These are phyloP conservation scores for Actinomortierella wolfii DNA, from an alignment of 371 early-diverging fungal genomes.

Conservation along the genomic window DNA sequence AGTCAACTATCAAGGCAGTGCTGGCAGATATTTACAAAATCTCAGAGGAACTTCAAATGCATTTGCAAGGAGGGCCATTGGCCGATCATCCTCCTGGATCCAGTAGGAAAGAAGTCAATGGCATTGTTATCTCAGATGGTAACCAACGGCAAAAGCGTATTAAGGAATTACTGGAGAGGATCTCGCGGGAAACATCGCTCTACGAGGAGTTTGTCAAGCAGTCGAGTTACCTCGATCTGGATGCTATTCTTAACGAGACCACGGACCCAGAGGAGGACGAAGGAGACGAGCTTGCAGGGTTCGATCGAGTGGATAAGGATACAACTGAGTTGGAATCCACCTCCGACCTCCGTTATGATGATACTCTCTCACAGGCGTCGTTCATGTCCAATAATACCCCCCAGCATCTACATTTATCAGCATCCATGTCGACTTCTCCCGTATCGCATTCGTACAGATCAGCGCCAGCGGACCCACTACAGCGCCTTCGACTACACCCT, in stretches of 20 bases:
- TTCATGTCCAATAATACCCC: slow-evolving; percentile 29
- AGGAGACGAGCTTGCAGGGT: slow-evolving; percentile 24
- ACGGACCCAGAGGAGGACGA: slow-evolving; percentile 37
- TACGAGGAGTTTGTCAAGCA: slow-evolving; percentile 80
- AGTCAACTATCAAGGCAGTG: slow-evolving; percentile 61
- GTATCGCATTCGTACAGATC: slow-evolving; percentile 17
- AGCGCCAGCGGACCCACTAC: slow-evolving; percentile 24
- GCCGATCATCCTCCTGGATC: slow-evolving; percentile 42
- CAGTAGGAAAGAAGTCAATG: slow-evolving; percentile 49
- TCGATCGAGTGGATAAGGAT: slow-evolving; percentile 16
- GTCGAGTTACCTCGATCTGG: slow-evolving; percentile 47
- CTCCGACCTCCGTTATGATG: slow-evolving; percentile 35
- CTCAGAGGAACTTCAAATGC: slow-evolving; percentile 61
- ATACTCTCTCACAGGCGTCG: slow-evolving; percentile 41
- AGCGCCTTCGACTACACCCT: slow-evolving; percentile 34
- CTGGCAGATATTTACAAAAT: slow-evolving; percentile 66
- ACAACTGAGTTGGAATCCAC: slow-evolving; percentile 27
- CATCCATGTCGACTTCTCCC: slow-evolving; percentile 24
- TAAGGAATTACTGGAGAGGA: slow-evolving; percentile 60
- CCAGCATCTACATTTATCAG: slow-evolving; percentile 15
- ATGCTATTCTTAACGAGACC: slow-evolving; percentile 40
- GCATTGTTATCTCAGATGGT: slow-evolving; percentile 38
- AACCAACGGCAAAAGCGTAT: slow-evolving; percentile 47
- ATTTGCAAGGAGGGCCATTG: slow-evolving; percentile 60
- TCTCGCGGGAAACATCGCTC: slow-evolving; percentile 67